phyloP scores from a whole-genome alignment of 371 early-diverging fungal species.

The Parasitella parasitica region DNA sequence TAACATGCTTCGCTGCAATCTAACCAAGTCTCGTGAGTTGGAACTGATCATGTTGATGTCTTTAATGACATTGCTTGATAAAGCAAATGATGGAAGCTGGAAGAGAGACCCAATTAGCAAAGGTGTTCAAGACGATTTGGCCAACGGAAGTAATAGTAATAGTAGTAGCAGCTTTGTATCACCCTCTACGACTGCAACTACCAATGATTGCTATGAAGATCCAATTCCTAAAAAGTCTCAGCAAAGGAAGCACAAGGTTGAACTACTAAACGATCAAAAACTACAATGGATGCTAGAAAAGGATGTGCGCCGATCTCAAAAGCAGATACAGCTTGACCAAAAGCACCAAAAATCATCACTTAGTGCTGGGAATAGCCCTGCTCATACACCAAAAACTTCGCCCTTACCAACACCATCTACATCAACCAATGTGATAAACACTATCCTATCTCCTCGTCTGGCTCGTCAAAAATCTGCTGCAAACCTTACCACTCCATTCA shows the following conservation, averaged over 20 bases:
- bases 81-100: constrained; percentile 37
- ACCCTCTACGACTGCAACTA: not conserved
- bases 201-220: not conserved
- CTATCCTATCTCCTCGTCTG: not conserved
- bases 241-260: constrained; percentile 24
- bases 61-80: constrained; percentile 44
- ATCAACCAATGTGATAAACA: constrained; percentile 4
- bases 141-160: not conserved
- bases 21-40: constrained; percentile 24
- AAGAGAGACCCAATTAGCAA: constrained; percentile 21
- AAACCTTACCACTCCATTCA: not conserved
- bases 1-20: constrained; percentile 31
- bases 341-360: constrained; percentile 10
- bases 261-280: constrained; percentile 33
- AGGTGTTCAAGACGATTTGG: constrained; percentile 10
- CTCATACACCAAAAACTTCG: constrained; percentile 16
- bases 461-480: constrained; percentile 5
- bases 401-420: constrained; percentile 26
- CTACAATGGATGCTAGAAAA: constrained; percentile 37
- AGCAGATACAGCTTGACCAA: constrained; percentile 23
- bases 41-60: constrained; percentile 33
- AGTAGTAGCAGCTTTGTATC: not conserved
- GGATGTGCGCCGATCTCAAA: constrained; percentile 40
- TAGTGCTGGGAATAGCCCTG: constrained; percentile 23
- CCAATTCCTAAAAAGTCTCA: constrained; percentile 23